These are phyloP conservation scores for Fusarium coicis DNA, from an alignment of 2,329 filamentous ascomycete species.

Conservation along the genomic window DNA sequence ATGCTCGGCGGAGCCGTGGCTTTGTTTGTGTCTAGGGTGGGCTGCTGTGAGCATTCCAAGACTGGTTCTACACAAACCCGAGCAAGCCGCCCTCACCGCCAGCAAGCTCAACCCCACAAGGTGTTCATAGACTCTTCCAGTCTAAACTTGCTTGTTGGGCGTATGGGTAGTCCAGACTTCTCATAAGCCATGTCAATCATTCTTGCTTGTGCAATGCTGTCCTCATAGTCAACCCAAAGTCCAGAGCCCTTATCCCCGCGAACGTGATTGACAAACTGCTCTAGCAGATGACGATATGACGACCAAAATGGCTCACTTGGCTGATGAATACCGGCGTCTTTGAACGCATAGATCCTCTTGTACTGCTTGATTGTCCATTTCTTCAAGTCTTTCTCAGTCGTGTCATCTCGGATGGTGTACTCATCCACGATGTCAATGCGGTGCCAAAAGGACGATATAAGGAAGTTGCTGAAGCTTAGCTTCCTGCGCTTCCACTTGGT, in stretches of 20 bases:
- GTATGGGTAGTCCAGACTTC: neutral
- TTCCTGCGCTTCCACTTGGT: neutral
- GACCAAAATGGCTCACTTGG: neutral
- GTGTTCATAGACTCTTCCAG: accelerated
- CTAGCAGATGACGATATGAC: neutral
- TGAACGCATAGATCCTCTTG: neutral
- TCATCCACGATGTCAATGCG: neutral
- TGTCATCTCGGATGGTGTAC: neutral
- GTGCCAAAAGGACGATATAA: neutral
- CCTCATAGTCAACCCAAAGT: neutral
- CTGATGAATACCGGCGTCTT: neutral
- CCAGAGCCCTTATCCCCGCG: neutral
- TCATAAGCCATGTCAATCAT: neutral
- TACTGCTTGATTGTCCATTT: neutral
- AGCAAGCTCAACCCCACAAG: neutral
- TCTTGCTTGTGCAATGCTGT: neutral
- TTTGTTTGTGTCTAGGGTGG: neutral
- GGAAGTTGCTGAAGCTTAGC: neutral
- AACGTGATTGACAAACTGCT: neutral
- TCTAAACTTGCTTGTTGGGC: neutral
- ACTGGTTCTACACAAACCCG: accelerated
- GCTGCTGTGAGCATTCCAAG: neutral
- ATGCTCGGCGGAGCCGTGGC: neutral
- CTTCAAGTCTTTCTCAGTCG: neutral
- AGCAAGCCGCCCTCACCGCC: neutral